Evolutionary conservation across 805 yeast genomes (phyloP), one percentile per base, ranked within the genome.

Genomic region (Kazachstania africana): DNA sequence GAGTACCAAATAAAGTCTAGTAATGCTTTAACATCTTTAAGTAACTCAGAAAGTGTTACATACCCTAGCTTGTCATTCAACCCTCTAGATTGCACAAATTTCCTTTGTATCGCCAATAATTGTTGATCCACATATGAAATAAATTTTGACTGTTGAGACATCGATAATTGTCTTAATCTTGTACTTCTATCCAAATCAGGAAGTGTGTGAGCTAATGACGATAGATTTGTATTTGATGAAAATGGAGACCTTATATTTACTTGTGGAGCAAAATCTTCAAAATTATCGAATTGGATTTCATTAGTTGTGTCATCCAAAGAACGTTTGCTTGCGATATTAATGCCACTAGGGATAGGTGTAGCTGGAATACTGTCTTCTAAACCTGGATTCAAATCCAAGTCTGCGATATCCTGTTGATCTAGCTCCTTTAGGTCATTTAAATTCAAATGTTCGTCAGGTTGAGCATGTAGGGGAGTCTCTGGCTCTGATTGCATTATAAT

Each of bases 1-100:
- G 84, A 73, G 34, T 65, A 67, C 82, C 83, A 76, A 5, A 80
- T 53, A 25, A 81, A 59, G 28, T 67, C 71, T 3, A 77, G 43
- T 2, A 78, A 49, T 6, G 58, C 52, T 24, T 61, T 59, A 16
- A 77, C 44, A 26, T 75, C 80, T 0, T 33, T 39, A 1, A 70
- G 36, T 5, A 76, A 49, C 3, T 62, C 55, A 1, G 40, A 29
- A 8, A 62, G 36, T 2, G 51, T 37, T 4, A 35, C 24, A 29
- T 62, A 57, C 2, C 57, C 59, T 13, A 38, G 32, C 16, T 44
- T 53, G 10, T 51, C 56, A 17, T 49, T 43, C 14, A 59, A 44
- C 0, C 60, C 65, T 30, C 58, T 52, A n/a, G 62, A 62, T 42
- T 63, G 68, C 12, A 58, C 63, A 47, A 70, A 75, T 36, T 57